Percentiles rank a stretch among this genome's conserved stretches.
Conservation (phyloP, 176 grass and related monocot genomes). For the Otatea glauca region DNA sequence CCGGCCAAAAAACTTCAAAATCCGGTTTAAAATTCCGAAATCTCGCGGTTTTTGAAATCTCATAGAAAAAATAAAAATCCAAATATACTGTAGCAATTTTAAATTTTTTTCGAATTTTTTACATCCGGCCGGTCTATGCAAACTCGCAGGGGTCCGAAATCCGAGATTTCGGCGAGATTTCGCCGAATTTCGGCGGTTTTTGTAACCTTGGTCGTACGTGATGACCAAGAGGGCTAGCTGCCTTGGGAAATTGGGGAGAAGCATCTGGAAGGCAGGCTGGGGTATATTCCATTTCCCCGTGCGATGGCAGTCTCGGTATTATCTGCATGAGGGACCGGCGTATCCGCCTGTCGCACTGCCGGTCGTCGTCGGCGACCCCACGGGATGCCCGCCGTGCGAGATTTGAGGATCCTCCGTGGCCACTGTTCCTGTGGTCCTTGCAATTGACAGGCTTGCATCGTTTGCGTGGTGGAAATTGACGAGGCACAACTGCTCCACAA, state of each 20-base stretch:
- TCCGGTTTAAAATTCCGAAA: too few species aligned
- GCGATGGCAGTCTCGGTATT: slow-evolving; percentile 1
- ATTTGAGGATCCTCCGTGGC: slow-evolving; percentile 17
- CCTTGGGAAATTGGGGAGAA: background rate
- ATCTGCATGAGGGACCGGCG: background rate
- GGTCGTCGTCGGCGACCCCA: background rate
- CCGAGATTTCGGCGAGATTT: too few species aligned
- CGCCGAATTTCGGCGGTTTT: too few species aligned
- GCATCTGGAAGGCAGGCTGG: background rate
- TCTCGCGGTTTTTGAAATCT: too few species aligned
- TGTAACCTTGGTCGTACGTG: too few species aligned
- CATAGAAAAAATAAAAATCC: too few species aligned
- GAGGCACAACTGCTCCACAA: background rate
- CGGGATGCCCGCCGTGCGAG: slow-evolving; percentile 12
- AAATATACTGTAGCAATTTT: too few species aligned
- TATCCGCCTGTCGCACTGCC: background rate
- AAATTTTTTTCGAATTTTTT: too few species aligned
- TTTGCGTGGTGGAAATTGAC: background rate
- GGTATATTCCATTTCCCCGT: background rate
- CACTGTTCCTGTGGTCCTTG: background rate
- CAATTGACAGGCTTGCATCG: background rate
- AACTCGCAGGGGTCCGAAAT: too few species aligned
- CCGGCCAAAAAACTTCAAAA: too few species aligned
- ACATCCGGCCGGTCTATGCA: too few species aligned
- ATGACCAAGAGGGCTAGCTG: slow-evolving; percentile 6